Evolutionary conservation across 805 yeast genomes (phyloP).

Genomic region (Danielozyma ontarioensis): DNA sequence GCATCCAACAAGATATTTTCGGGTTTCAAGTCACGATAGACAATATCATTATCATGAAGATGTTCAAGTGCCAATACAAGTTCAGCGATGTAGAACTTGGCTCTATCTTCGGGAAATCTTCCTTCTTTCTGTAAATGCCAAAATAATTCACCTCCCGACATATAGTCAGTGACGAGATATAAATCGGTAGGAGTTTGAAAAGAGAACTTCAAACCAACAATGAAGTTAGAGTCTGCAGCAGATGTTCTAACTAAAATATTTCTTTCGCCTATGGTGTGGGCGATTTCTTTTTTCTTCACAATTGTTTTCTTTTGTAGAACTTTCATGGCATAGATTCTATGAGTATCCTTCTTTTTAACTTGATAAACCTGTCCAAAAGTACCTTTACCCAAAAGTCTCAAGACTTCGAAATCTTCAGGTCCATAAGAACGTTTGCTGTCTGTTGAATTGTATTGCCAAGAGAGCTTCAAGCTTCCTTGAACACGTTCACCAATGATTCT

Average conservation of each 20-base stretch:
- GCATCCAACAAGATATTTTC: constrained; percentile 94
- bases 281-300: constrained; percentile 94
- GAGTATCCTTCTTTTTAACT: constrained; percentile 85
- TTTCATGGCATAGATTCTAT: constrained; percentile 95
- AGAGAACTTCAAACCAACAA: constrained; percentile 92
- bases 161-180: constrained; percentile 91
- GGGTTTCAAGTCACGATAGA: constrained; percentile 94
- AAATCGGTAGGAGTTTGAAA: constrained; percentile 93
- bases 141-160: constrained; percentile 97
- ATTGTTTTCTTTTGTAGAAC: constrained; percentile 91
- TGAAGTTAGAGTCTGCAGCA: constrained; percentile 82
- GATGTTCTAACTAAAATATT: constrained; percentile 91
- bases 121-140: constrained; percentile 98
- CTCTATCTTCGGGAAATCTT: constrained; percentile 85
- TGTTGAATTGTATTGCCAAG: constrained; percentile 61
- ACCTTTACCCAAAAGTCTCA: constrained; percentile 89
- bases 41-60: constrained; percentile 91
- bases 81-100: constrained; percentile 96
- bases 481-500: constrained; percentile 74
- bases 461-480: constrained; percentile 71
- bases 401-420: constrained; percentile 90
- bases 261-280: constrained; percentile 97
- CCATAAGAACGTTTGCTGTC: constrained; percentile 76
- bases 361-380: constrained; percentile 98
- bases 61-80: constrained; percentile 89